Evolutionary conservation across 2,329 filamentous ascomycete genomes (phyloP).

Genomic region (Ascocoryne sarcoides): DNA sequence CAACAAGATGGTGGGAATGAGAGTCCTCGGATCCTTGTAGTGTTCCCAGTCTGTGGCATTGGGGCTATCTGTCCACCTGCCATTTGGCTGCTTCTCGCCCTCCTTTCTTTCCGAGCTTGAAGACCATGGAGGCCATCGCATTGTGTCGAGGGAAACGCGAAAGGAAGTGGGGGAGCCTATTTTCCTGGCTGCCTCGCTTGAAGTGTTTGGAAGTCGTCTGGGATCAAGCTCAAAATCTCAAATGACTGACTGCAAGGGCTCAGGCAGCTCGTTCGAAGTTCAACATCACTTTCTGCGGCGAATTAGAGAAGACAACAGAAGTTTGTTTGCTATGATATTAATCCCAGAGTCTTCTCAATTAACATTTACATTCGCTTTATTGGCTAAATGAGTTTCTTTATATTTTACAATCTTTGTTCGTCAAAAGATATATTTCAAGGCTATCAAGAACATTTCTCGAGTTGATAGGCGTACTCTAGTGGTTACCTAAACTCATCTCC

Average conservation of each 20-base stretch:
- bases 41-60: conserved; percentile 44
- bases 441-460: too few species aligned
- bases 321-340: too few species aligned
- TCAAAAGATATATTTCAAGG: too few species aligned
- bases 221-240: background rate
- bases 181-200: background rate
- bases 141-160: conserved; percentile 21
- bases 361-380: too few species aligned
- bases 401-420: too few species aligned
- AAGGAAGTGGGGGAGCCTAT: background rate
- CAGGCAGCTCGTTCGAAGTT: too few species aligned
- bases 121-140: conserved; percentile 42
- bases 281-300: too few species aligned
- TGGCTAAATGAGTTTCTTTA: too few species aligned
- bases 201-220: background rate
- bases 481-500: background rate
- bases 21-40: conserved; percentile 44
- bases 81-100: conserved; percentile 27
- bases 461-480: background rate
- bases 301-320: too few species aligned
- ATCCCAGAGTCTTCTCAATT: too few species aligned
- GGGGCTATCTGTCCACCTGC: conserved; percentile 35
- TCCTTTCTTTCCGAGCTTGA: conserved; percentile 22
- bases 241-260: too few species aligned
- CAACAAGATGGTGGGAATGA: conserved; percentile 44